Percentiles rank a stretch among this genome's conserved stretches.
Conservation (phyloP, 2,329 filamentous ascomycete species). For the Diaporthe helianthi region DNA sequence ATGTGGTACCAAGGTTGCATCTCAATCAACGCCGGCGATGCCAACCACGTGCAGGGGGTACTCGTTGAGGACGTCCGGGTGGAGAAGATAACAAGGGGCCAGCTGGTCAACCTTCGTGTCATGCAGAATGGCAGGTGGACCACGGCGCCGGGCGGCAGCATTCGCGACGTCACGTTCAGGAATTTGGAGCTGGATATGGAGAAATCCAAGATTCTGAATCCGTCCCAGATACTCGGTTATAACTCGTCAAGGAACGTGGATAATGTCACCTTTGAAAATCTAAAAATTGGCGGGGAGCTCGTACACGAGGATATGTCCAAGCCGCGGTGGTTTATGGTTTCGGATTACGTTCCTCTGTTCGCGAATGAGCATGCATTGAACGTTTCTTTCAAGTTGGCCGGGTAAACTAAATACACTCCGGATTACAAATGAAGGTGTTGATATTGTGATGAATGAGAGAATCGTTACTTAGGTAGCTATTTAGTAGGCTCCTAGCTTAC, state of each 20-base stretch:
- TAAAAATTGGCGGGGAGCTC: not conserved
- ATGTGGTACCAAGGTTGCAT: conserved; percentile 46
- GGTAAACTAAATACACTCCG: not conserved
- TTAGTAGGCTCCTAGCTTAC: not conserved
- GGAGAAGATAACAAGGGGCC: conserved; percentile 43
- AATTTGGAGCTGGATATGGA: conserved; percentile 34
- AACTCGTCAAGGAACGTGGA: not conserved
- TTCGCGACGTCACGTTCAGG: conserved; percentile 42
- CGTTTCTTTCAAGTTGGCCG: not conserved
- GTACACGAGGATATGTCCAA: not conserved
- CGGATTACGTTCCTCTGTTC: conserved; percentile 8
- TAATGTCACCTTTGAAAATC: not conserved
- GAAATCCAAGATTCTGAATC: conserved; percentile 6
- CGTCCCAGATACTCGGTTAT: not conserved
- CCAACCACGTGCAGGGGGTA: conserved; percentile 43
- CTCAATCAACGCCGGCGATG: conserved; percentile 44
- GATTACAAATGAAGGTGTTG: not conserved
- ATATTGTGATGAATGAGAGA: not conserved
- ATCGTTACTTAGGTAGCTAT: too few relatives aligned
- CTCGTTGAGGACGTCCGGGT: conserved; percentile 42
- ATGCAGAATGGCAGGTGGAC: conserved; percentile 46
- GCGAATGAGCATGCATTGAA: conserved; percentile 14
- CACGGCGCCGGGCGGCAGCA: conserved; percentile 43
- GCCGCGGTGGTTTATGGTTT: not conserved
- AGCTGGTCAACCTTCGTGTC: conserved; percentile 45